Conservation (phyloP, 768 basidiomycete genomes). For the Termitomyces sp. region DNA sequence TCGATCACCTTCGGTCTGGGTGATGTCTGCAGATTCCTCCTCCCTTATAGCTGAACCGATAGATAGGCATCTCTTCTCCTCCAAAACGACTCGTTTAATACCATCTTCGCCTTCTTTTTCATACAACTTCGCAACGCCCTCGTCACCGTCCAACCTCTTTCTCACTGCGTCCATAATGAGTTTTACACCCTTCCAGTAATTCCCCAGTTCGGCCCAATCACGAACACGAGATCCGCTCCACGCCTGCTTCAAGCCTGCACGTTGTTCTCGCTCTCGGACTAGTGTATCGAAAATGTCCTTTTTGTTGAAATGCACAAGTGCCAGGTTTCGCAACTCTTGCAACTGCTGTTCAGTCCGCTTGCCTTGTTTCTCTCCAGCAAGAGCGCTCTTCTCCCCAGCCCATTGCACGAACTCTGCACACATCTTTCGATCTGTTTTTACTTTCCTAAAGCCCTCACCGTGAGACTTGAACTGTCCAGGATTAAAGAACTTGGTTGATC, state of each 20-base stretch:
- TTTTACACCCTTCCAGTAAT: constrained; percentile 41
- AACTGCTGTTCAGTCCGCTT: constrained; percentile 9
- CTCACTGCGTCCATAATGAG: constrained; percentile 46
- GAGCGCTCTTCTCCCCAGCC: constrained; percentile 25
- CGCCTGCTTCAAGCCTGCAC: constrained; percentile 31
- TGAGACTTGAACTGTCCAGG: constrained; percentile 29
- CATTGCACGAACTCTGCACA: constrained; percentile 55
- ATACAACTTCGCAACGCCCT: constrained; percentile 34
- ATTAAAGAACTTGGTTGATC: constrained; percentile 47
- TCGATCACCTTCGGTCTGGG: neutral
- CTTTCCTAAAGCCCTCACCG: constrained; percentile 37
- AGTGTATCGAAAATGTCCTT: constrained; percentile 40
- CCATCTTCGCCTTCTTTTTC: constrained; percentile 16
- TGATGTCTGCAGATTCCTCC: no score
- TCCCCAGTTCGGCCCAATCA: constrained; percentile 48
- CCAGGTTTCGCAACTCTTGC: constrained; percentile 32
- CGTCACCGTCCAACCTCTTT: constrained; percentile 41
- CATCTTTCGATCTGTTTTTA: constrained; percentile 49
- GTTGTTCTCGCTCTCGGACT: constrained; percentile 21
- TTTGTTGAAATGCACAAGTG: constrained; percentile 48
- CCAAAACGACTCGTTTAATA: constrained; percentile 2
- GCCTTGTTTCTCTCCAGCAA: constrained; percentile 6
- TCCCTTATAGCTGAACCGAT: neutral
- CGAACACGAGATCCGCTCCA: constrained; percentile 49
- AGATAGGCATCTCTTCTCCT: constrained; percentile 1